These are phyloP conservation scores for Trichocomaceae sp. DNA, from an alignment of 2,329 filamentous ascomycete genomes.

Conservation along the genomic window DNA sequence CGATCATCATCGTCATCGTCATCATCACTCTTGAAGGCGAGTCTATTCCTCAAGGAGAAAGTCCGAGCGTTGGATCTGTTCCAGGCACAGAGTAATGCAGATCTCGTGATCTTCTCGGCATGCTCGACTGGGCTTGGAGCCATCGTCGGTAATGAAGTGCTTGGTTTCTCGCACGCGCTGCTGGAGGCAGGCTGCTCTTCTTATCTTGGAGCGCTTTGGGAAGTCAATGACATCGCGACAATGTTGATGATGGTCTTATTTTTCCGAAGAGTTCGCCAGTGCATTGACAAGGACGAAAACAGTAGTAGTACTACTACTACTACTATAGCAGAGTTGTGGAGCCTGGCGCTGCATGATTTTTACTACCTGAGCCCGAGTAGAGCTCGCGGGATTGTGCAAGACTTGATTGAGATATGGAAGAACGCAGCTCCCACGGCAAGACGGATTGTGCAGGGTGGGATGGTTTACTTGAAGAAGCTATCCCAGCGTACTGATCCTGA, in stretches of 20 bases:
- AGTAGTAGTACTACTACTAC: no score
- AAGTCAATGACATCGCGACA: neutral
- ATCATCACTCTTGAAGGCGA: neutral
- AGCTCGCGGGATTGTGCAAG: no score
- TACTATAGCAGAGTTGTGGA: no score
- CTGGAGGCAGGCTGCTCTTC: neutral
- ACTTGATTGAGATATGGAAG: no score
- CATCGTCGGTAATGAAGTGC: neutral
- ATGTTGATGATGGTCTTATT: neutral
- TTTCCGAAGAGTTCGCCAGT: neutral
- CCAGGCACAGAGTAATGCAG: neutral
- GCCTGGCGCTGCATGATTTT: no score
- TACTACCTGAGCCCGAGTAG: no score
- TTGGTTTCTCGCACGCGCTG: neutral
- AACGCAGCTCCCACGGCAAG: no score
- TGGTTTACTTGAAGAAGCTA: no score
- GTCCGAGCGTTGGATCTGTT: neutral
- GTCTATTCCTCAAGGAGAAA: neutral
- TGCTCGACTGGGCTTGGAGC: neutral
- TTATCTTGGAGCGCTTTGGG: neutral
- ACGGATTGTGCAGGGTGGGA: no score
- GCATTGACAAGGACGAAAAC: no score
- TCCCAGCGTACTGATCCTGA: no score
- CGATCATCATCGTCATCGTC: neutral
- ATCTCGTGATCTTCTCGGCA: neutral